A percentile compares a stretch with the other conserved stretches of the same genome.
Conservation (phyloP, 169 alveolate genomes). For the Plasmodium vinckei region DNA sequence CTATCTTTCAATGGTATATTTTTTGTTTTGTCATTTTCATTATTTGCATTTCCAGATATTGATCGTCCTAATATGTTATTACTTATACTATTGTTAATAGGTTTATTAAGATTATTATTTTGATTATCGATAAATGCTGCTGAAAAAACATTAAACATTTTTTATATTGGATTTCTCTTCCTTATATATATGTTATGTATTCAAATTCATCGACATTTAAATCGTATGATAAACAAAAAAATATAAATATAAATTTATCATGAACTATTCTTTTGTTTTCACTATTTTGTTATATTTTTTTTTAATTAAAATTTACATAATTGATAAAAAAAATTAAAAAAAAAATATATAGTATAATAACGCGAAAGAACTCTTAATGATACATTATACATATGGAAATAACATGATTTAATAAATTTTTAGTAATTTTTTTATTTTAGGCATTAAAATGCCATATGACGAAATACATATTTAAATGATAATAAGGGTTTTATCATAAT, state of each 20-base stretch:
- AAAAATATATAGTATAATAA: too few species aligned
- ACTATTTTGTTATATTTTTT: neutral
- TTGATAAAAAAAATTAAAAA: too few species aligned
- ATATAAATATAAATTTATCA: too few species aligned
- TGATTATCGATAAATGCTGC: conserved; percentile 71
- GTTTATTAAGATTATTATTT: conserved; percentile 29
- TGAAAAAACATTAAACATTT: conserved; percentile 76
- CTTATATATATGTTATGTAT: neutral
- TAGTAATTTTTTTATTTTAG: too few species aligned
- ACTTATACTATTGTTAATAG: conserved; percentile 50
- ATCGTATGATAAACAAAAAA: too few species aligned
- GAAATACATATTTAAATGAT: neutral
- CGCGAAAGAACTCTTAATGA: too few species aligned
- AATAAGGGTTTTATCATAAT: too few species aligned
- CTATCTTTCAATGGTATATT: conserved; percentile 68
- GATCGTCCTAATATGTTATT: conserved; percentile 25
- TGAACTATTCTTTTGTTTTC: neutral
- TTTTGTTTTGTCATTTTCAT: conserved; percentile 72
- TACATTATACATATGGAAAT: too few species aligned
- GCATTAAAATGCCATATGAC: neutral
- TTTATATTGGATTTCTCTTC: neutral
- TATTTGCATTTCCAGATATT: conserved; percentile 52
- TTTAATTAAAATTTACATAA: too few species aligned
- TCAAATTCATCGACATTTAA: neutral
- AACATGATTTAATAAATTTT: too few species aligned